Evolutionary conservation across 805 yeast genomes (phyloP).

Genomic region (Wickerhamomyces canadensis): DNA sequence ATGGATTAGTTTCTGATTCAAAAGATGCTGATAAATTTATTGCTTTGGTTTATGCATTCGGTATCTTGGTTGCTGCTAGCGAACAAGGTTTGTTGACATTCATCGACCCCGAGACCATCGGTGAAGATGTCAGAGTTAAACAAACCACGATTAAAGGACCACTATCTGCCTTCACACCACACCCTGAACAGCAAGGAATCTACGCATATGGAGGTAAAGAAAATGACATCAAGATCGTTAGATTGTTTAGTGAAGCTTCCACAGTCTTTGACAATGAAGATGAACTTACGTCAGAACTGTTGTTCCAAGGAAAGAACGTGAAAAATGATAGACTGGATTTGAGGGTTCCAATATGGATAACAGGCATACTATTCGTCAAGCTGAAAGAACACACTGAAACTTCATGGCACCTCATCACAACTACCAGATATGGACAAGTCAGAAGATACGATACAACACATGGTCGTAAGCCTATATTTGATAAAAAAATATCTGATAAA

Average conservation of each 20-base stretch:
- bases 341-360: conserved; percentile 78
- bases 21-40: conserved; percentile 32
- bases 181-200: conserved; percentile 42
- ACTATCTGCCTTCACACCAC: conserved; percentile 40
- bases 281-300: conserved; percentile 22
- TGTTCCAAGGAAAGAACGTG: conserved; percentile 80
- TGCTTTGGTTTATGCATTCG: conserved; percentile 26
- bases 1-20: conserved; percentile 8
- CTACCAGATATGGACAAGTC: conserved; percentile 72
- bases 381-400: conserved; percentile 28
- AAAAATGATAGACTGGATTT: conserved; percentile 71
- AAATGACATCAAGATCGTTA: conserved; percentile 53
- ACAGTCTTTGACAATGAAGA: conserved; percentile 22
- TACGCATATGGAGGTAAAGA: conserved; percentile 89
- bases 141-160: conserved; percentile 37
- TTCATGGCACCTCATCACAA: conserved; percentile 50
- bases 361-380: conserved; percentile 44
- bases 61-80: conserved; percentile 28
- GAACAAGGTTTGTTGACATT: conserved; percentile 31
- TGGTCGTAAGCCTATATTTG: conserved; percentile 64
- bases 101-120: conserved; percentile 17
- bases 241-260: conserved; percentile 28
- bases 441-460: conserved; percentile 65
- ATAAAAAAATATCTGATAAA: conserved; percentile 47
- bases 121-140: conserved; percentile 10